A percentile compares a stretch with the other conserved stretches of the same genome.
phyloP scores from a whole-genome alignment of 495 filamentous ascomycete species.

The Neurospora sp. region DNA sequence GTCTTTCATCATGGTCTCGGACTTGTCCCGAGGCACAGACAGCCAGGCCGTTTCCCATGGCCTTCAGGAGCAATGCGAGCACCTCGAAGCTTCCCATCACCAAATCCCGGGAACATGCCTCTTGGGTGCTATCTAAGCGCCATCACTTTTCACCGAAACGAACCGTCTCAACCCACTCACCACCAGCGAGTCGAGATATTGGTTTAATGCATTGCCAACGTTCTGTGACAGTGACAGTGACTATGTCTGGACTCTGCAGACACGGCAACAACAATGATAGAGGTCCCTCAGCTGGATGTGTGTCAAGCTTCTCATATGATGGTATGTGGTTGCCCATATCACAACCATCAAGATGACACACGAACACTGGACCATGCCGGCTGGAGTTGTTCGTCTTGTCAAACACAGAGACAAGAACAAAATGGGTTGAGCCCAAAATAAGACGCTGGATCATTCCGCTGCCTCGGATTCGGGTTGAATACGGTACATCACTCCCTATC shows the following conservation, averaged over 20 bases:
- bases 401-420: neutral
- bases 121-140: neutral
- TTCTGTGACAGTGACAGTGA: conserved; percentile 17
- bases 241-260: conserved; percentile 4
- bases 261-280: neutral
- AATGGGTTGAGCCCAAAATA: neutral
- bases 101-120: neutral
- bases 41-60: neutral
- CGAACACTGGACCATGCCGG: neutral
- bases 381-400: neutral
- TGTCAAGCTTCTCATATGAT: neutral
- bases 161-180: neutral
- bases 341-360: neutral
- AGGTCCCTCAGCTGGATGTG: neutral
- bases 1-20: neutral
- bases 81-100: neutral
- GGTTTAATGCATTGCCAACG: conserved; percentile 6
- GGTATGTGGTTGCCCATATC: neutral
- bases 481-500: neutral
- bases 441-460: neutral
- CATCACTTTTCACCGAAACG: neutral
- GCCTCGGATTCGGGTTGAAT: neutral
- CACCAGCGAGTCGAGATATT: neutral
- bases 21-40: neutral
- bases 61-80: neutral